Evolutionary conservation across 2,329 filamentous ascomycete genomes (phyloP).

Genomic region (Phialophora tarda): DNA sequence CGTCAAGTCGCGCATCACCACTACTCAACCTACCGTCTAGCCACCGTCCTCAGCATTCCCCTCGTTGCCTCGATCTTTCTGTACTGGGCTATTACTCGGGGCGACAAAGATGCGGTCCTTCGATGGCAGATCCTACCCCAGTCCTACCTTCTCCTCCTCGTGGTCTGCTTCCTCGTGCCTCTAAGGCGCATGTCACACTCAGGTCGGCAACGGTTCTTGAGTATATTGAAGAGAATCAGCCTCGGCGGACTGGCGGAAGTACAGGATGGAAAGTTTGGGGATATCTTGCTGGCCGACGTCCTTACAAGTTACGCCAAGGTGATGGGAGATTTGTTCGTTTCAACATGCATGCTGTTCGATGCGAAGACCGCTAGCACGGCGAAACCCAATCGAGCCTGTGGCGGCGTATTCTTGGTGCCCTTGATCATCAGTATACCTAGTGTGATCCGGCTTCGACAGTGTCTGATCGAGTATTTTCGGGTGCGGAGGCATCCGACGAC

Average conservation of each 20-base stretch:
- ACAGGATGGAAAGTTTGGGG: slow-evolving; percentile 90
- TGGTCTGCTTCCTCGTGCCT: slow-evolving; percentile 74
- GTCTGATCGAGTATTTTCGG: slow-evolving; percentile 82
- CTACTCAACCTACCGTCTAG: slow-evolving; percentile 83
- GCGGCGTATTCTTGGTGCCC: slow-evolving; percentile 78
- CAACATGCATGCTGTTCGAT: slow-evolving; percentile 87
- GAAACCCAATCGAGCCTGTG: slow-evolving; percentile 79
- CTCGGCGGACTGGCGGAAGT: slow-evolving; percentile 85
- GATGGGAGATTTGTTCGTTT: slow-evolving; percentile 85
- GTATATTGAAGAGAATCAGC: slow-evolving; percentile 76
- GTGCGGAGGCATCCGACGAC: slow-evolving; percentile 61
- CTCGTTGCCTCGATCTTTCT: slow-evolving; percentile 73
- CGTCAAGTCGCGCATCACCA: slow-evolving; percentile 75
- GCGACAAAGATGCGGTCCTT: slow-evolving; percentile 71
- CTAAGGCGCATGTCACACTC: slow-evolving; percentile 69
- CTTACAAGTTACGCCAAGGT: slow-evolving; percentile 95
- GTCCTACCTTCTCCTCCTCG: slow-evolving; percentile 75
- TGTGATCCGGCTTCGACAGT: slow-evolving; percentile 87
- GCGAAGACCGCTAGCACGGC: slow-evolving; percentile 74
- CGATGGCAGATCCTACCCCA: slow-evolving; percentile 86
- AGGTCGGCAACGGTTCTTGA: slow-evolving; percentile 76
- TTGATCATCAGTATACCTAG: slow-evolving; percentile 83
- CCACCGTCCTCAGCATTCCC: slow-evolving; percentile 73
- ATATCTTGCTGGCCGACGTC: slow-evolving; percentile 91
- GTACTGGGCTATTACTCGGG: slow-evolving; percentile 83